Base-by-base conservation (phyloP, 768 basidiomycete genomes). In the Boletus reticulatus region DNA sequence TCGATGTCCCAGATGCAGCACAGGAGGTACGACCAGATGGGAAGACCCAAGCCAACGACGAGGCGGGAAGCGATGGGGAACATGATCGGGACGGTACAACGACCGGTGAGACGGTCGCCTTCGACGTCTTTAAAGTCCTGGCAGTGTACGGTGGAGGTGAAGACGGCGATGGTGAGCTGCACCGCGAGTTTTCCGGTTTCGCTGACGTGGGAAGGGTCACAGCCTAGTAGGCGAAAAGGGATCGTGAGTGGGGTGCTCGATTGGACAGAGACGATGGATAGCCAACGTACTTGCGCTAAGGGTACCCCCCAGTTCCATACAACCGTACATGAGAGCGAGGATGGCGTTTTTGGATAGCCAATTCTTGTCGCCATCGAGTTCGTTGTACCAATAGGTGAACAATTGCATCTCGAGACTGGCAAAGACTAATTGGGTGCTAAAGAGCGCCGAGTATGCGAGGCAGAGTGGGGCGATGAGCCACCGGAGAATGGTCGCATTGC, bases 101-200 rank as follows among this genome's bases (percentile, higher is more conserved):
- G 71, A 1, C 76, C 76, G 0, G 67, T 66, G n/a, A 67, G 47
- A 6, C 62, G 60, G 47, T 81, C 80, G 0, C 80, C 80, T n/a
- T 69, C 66, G 14, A 73, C 60, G 50, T 81, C 80, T 29, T 75
- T 69, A 54, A 77, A 81, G 53, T 81, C 80, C 62, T 80, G 77
- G 3, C 77, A 73, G 20, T 80, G 79, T 12, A 80, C 75, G 4
- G 79, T 81, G 0, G 79, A 78, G 3, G 74, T 62, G 36, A 80
- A 71, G 16, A 79, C 72, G 0, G 68, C 67, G 9, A 72, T 66
- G 24, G 75, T 77, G 45, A 76, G 55, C 42, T 67, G 65, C 34
- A 75, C 57, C 0, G 78, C 71, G 6, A 72, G 56, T 38, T 61
- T 57, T 4, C 64, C 71, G 1, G 68, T 70, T 7, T 65, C 55